A percentile compares a stretch with the other conserved stretches of the same genome.
Conservation (phyloP, 169 alveolate genomes). For the Eimeria sp. region DNA sequence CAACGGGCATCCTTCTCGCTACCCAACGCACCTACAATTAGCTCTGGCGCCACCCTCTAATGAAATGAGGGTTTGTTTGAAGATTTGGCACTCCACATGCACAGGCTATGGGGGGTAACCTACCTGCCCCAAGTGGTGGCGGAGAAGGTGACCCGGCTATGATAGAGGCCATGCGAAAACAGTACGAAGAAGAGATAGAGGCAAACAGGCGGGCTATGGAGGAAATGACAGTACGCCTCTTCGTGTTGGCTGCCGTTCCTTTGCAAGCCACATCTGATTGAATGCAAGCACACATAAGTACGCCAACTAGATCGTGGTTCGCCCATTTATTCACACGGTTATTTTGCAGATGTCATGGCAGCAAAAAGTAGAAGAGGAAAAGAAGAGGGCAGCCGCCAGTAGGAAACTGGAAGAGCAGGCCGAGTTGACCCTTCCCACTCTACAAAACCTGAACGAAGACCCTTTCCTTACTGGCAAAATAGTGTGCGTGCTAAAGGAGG, state of each 20-base stretch:
- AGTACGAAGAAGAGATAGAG: constrained; percentile 86
- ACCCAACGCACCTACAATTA: not conserved
- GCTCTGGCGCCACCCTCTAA: not conserved
- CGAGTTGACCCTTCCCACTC: constrained; percentile 87
- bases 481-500: constrained; percentile 83
- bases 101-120: constrained; percentile 80
- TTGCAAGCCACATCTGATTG: not conserved
- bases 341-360: constrained; percentile 82
- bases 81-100: not conserved
- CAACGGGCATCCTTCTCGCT: not conserved
- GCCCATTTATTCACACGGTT: not conserved
- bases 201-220: constrained; percentile 86
- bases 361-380: constrained; percentile 86
- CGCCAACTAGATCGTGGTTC: not conserved
- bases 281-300: not conserved
- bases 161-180: constrained; percentile 76
- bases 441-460: constrained; percentile 94
- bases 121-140: constrained; percentile 86
- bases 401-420: constrained; percentile 82
- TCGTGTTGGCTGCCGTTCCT: not conserved
- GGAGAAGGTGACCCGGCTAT: constrained; percentile 81
- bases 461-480: constrained; percentile 92
- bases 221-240: constrained; percentile 80
- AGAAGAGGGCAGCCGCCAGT: constrained; percentile 84
- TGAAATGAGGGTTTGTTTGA: not conserved